Evolutionary conservation across 768 basidiomycete species (phyloP), one percentile per base, ranked within the genome.

Genomic region (Serendipita sp.): DNA sequence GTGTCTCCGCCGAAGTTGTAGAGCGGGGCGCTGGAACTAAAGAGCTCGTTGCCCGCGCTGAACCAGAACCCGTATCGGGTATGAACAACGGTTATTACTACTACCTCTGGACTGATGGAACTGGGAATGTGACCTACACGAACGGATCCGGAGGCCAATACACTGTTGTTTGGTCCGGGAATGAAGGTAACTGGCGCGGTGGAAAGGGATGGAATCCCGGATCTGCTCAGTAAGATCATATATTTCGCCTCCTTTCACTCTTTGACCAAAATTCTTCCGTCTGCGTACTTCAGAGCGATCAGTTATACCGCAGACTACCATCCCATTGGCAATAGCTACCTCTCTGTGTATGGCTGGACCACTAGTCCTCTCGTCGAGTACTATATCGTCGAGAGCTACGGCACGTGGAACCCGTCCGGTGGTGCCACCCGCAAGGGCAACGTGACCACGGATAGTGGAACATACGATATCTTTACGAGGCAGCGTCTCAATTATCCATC

Each of bases 291-390:
- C 66, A 78, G 77, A 64, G 65, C 70, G 2, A 76, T 79, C 66
- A 70, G 46, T 45, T 78, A 75, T 72, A 74, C 65, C 62, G 77
- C 71, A 52, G 74, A 68, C 33, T 76, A 71, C 70, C 67, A 68
- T 27, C 75, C 75, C 27, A 72, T 72, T 66, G 77, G 77, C 6
- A 79, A 77, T 70, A 69, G 69, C 64, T 77, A 77, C 70, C 73
- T 79, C 34, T 74, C 77, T 53, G 72, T 80, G 63, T 78, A 77
- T 65, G 78, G 78, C 60, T 79, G 78, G 78, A 77, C 76, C 3
- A 72, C 71, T n/a, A 74, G 69, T 70, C 75, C 77, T 0, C 76
- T 78, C 68, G 69, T 79, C 68, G 78, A 80, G 66, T 80, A 78
- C 73, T 78, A 78, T 73, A 74, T 80, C 67, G 68, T 74, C 63